These are phyloP conservation scores for Epichloe elymi DNA, from an alignment of 2,329 filamentous ascomycete species.

Conservation along the genomic window DNA sequence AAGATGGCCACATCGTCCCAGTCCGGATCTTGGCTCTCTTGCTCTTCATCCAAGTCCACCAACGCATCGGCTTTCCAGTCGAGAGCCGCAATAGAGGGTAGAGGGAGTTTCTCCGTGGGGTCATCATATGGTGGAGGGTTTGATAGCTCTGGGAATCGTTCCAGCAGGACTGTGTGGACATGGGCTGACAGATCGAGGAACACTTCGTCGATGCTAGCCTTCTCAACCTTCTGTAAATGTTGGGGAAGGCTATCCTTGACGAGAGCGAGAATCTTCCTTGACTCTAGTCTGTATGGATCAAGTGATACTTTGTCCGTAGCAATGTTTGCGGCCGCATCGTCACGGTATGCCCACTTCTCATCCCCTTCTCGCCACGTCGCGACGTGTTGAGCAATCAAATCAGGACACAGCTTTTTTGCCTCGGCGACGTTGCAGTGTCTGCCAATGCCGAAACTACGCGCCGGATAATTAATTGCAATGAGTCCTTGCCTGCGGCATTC, in stretches of 20 bases:
- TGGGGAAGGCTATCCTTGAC: constrained; percentile 63
- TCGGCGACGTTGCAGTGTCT: constrained; percentile 69
- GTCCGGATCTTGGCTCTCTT: constrained; percentile 71
- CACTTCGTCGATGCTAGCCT: constrained; percentile 90
- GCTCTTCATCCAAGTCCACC: constrained; percentile 62
- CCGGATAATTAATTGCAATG: constrained; percentile 93
- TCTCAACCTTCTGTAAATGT: constrained; percentile 64
- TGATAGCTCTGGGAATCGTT: constrained; percentile 61
- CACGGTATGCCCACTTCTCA: constrained; percentile 79
- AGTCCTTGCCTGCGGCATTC: constrained; percentile 57
- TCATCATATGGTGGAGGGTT: constrained; percentile 59
- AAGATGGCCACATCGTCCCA: constrained; percentile 91
- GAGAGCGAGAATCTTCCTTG: constrained; percentile 63
- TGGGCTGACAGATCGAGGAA: constrained; percentile 86
- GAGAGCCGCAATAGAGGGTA: constrained; percentile 54
- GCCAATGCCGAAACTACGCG: constrained; percentile 65
- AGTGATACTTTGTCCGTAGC: constrained; percentile 85
- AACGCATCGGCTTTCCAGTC: constrained; percentile 79
- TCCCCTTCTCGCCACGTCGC: constrained; percentile 91
- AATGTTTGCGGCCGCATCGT: constrained; percentile 68
- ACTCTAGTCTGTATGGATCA: constrained; percentile 81
- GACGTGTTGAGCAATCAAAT: constrained; percentile 79
- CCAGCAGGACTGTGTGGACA: constrained; percentile 60
- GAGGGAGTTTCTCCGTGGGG: constrained; percentile 54
- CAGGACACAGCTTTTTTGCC: constrained; percentile 74